Evolutionary conservation across 1,284 basidiomycete species (phyloP).

Genomic region (Leucoagaricus sp.): DNA sequence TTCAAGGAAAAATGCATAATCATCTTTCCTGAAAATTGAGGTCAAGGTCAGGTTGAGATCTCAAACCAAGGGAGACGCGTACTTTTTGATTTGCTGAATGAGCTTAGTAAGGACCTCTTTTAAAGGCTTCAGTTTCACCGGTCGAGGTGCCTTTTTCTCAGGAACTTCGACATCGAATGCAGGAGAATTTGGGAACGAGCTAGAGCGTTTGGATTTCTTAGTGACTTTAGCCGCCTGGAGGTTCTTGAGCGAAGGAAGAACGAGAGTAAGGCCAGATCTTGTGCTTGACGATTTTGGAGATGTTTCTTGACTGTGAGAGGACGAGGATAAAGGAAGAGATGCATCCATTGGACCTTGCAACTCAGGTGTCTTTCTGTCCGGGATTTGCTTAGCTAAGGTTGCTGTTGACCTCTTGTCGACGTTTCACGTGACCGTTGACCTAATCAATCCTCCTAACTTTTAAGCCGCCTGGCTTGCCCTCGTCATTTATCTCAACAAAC

Average conservation of each 20-base stretch:
- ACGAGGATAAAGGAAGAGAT: slow-evolving; percentile 13
- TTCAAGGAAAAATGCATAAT: slow-evolving; percentile 80
- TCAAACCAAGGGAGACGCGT: slow-evolving; percentile 22
- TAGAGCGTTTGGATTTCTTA: slow-evolving; percentile 35
- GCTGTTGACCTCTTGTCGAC: slow-evolving; percentile 5
- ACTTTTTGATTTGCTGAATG: slow-evolving; percentile 77
- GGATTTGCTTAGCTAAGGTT: slow-evolving; percentile 13
- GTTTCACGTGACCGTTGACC: slow-evolving; percentile 12
- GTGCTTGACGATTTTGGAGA: slow-evolving; percentile 27
- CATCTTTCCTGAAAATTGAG: slow-evolving; percentile 64
- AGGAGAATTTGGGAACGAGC: slow-evolving; percentile 25
- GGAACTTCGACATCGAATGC: slow-evolving; percentile 32
- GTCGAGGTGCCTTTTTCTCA: slow-evolving; percentile 49
- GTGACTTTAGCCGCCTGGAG: slow-evolving; percentile 40
- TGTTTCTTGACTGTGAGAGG: slow-evolving; percentile 14
- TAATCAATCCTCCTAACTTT: too few species aligned
- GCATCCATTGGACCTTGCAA: slow-evolving; percentile 15
- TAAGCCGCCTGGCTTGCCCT: too few species aligned
- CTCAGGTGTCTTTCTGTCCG: slow-evolving; percentile 16
- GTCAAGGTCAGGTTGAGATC: slow-evolving; percentile 6
- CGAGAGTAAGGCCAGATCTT: slow-evolving; percentile 44
- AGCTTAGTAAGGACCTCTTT: slow-evolving; percentile 70
- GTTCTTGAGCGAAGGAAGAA: slow-evolving; percentile 50
- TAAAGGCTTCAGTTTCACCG: slow-evolving; percentile 73
- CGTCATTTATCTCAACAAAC: too few species aligned